These are phyloP conservation scores for Coniosporium apollinis DNA, from an alignment of 495 filamentous ascomycete genomes.

Conservation along the genomic window DNA sequence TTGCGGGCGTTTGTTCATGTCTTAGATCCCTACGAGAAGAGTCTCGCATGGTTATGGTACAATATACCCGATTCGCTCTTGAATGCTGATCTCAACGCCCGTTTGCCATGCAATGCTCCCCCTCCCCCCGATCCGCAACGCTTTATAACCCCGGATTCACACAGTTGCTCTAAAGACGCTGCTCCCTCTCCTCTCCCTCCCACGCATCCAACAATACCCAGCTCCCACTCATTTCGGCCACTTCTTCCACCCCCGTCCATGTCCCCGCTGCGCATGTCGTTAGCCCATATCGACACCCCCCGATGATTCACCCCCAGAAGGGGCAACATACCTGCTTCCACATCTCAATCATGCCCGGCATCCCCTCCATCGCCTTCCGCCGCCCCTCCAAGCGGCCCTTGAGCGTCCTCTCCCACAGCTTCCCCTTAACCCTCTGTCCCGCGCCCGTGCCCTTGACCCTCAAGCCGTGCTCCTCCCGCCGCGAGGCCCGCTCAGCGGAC, in stretches of 20 bases:
- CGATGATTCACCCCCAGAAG: background rate
- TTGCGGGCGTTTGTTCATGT: no score
- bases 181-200: no score
- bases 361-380: conserved; percentile 79
- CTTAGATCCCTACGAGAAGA: no score
- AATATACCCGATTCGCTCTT: no score
- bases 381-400: conserved; percentile 70
- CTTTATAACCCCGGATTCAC: no score
- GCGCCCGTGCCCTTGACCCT: conserved; percentile 71
- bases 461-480: conserved; percentile 54
- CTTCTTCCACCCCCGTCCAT: conserved; percentile 78
- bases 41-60: no score
- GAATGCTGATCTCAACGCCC: no score
- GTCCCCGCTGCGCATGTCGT: conserved; percentile 54
- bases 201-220: no score
- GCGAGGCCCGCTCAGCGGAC: conserved; percentile 46
- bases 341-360: conserved; percentile 74
- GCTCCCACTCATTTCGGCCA: conserved; percentile 84
- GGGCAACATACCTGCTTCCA: conserved; percentile 71
- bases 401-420: conserved; percentile 78
- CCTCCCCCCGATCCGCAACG: no score
- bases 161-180: no score
- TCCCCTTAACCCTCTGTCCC: conserved; percentile 87
- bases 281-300: no score
- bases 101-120: no score